Base-by-base conservation (phyloP, 306 rosid genomes). In the Quercus bicolor region DNA sequence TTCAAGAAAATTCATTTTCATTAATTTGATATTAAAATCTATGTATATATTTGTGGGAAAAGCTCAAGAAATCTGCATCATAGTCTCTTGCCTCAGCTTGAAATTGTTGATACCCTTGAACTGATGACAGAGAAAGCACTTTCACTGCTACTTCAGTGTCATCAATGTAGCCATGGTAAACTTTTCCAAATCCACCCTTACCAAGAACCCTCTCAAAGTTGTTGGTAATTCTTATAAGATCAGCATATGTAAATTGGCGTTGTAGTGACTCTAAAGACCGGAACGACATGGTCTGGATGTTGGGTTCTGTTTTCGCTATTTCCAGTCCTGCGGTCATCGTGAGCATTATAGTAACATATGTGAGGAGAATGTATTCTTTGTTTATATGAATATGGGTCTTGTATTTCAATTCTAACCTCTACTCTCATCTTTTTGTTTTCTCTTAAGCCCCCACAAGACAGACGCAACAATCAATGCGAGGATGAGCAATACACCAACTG, bases 141-240 rank as follows among this genome's bases (percentile, higher is more conserved):
- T 90, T 90, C 5, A 86, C 83, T 72, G 92, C 94, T 13, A 90
- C 93, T 82, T 79, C 70, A 80, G 73, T 79, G 33, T 79, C 85
- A 14, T 83, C 87, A 33, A 81, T 37, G 37, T 43, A 59, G 26
- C 93, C 93, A 60, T 85, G 77, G 73, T 78, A 87, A 48, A 87
- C 93, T 12, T 43, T 64, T 60, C 91, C 93, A 72, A 83, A 87
- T 75, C 88, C 90, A 66, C 91, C 91, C 53, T 55, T 81, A 10
- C 89, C 91, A 31, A 87, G 79, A 83, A 79, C 18, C 45, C 81
- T 85, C 21, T 66, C 73, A 55, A 87, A 82, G 77, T 84, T 84
- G 80, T 82, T 78, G 73, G 91, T 89, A 52, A 89, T 85, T 75
- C 34, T 70, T 16, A 45, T 45, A 77, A 64, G 68, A 78, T 86